Base-by-base conservation (phyloP, 257 asterid species). In the Linaria vulgaris region DNA sequence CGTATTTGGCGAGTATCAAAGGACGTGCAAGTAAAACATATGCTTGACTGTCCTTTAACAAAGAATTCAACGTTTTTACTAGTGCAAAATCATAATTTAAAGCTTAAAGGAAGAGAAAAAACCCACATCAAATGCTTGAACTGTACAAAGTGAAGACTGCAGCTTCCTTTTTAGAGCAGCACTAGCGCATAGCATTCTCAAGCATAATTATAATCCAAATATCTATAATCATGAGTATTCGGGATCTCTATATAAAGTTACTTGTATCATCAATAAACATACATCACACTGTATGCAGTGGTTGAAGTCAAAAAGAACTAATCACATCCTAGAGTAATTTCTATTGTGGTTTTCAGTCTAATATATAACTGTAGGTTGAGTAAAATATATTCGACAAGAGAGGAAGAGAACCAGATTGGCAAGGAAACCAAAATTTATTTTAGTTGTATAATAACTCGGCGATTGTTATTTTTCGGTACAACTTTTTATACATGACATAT, bases 61-160 rank as follows among this genome's bases (percentile, higher is more conserved):
- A 53, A 54, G 34, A 39, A 50, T 22, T 24, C 52, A 62, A 64
- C 19, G 17, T 61, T 60, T 47, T 2, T 6, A 45, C 56, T 37
- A 1, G 1, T 0, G 20, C 14, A 58, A 15, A 22, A 47, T 21
- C 1, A 31, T n/a, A 15, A 34, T 43, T 9, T 34, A 34, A 2
- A 4, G 41, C 9, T 3, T 34, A 34, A 34, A 34, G 41, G 41
- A 34, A 34, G 10, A 34, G 9, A 11, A 34, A 34, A 8, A 34
- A 3, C 5, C 41, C 10, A 7, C 10, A 34, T 34, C 21, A 24
- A 44, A 44, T 44, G 11, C 31, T 22, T 58, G 38, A n/a, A 27
- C 3, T 34, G 49, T 25, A 37, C 41, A 57, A 8, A 7, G 23
- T n/a, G 17, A 59, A 31, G 13, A 58, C 37, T 44, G 22, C 13